A percentile compares a stretch with the other conserved stretches of the same genome.
Evolutionary conservation across 1,284 basidiomycete species (phyloP).

Genomic region (Sphagnurus paluster): DNA sequence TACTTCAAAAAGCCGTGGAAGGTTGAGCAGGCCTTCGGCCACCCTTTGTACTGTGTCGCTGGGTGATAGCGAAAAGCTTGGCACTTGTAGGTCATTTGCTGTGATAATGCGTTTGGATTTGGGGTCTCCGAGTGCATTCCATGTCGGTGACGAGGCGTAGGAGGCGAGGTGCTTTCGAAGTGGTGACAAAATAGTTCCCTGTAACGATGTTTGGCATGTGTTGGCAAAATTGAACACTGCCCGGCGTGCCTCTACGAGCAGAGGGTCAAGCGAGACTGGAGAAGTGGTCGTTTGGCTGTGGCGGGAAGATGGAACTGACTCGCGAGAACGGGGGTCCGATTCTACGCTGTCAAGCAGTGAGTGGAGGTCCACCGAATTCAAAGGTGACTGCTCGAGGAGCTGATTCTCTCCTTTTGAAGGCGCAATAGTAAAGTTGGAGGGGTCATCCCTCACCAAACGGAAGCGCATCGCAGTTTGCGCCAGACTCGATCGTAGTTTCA

Average conservation of each 20-base stretch:
- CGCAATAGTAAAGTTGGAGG: slow-evolving; percentile 53
- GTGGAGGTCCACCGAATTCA: slow-evolving; percentile 81
- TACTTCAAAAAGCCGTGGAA: slow-evolving; percentile 92
- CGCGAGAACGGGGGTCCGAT: slow-evolving; percentile 35
- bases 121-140: slow-evolving; percentile 57
- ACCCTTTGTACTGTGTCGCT: slow-evolving; percentile 87
- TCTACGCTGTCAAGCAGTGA: slow-evolving; percentile 58
- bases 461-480: slow-evolving; percentile 60
- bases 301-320: slow-evolving; percentile 21
- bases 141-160: slow-evolving; percentile 72
- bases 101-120: slow-evolving; percentile 39
- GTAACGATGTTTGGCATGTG: slow-evolving; percentile 76
- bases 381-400: slow-evolving; percentile 75
- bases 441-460: slow-evolving; percentile 53
- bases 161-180: slow-evolving; percentile 73
- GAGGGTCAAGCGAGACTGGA: slow-evolving; percentile 29
- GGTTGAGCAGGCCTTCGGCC: slow-evolving; percentile 90
- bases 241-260: slow-evolving; percentile 59
- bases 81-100: slow-evolving; percentile 75
- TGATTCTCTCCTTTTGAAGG: slow-evolving; percentile 71
- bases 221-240: slow-evolving; percentile 71
- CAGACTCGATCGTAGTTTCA: slow-evolving; percentile 59
- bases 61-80: slow-evolving; percentile 90
- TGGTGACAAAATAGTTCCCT: slow-evolving; percentile 83
- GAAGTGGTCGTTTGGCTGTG: slow-evolving; percentile 19